A percentile compares a stretch with the other conserved stretches of the same genome.
Evolutionary conservation across 192 early-diverging fungal species (phyloP).

Genomic region (Umbelopsis sp.): DNA sequence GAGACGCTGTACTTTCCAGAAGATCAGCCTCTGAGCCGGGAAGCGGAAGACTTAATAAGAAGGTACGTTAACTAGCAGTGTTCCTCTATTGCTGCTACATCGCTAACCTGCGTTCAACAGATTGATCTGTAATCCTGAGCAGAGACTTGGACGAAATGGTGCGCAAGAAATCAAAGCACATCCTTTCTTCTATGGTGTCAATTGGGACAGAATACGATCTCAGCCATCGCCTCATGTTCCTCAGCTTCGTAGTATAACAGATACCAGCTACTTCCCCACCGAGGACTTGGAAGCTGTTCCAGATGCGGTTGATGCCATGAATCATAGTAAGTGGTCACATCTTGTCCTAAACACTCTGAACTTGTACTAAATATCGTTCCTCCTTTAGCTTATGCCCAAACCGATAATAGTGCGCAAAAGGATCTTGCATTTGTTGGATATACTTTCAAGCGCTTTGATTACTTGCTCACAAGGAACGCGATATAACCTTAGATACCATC

Average conservation of each 20-base stretch:
- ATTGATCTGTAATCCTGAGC: slow-evolving; percentile 85
- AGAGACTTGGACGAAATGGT: slow-evolving; percentile 85
- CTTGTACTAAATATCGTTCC: background rate
- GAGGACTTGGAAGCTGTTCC: slow-evolving; percentile 88
- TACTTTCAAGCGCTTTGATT: slow-evolving; percentile 95
- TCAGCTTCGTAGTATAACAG: slow-evolving; percentile 89
- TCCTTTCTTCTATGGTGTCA: slow-evolving; percentile 92
- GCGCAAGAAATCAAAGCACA: slow-evolving; percentile 87
- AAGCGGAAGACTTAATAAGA: slow-evolving; percentile 92
- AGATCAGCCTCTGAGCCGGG: slow-evolving; percentile 87
- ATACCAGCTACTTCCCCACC: slow-evolving; percentile 97
- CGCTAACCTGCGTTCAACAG: slow-evolving; percentile 35
- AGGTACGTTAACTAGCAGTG: slow-evolving; percentile 45
- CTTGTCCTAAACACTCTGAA: background rate
- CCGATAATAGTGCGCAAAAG: slow-evolving; percentile 63
- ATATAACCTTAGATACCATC: slow-evolving; percentile 39
- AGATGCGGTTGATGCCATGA: slow-evolving; percentile 34
- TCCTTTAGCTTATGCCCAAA: slow-evolving; percentile 23
- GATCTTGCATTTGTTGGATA: slow-evolving; percentile 99
- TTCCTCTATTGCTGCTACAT: background rate
- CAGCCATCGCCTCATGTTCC: slow-evolving; percentile 94
- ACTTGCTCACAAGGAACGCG: slow-evolving; percentile 73
- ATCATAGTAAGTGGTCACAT: slow-evolving; percentile 22
- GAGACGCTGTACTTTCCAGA: slow-evolving; percentile 91
- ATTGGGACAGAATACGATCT: slow-evolving; percentile 85